Percentiles rank a stretch among this genome's conserved stretches.
Conservation (phyloP, 768 basidiomycete species). For the Mycena amicta region DNA sequence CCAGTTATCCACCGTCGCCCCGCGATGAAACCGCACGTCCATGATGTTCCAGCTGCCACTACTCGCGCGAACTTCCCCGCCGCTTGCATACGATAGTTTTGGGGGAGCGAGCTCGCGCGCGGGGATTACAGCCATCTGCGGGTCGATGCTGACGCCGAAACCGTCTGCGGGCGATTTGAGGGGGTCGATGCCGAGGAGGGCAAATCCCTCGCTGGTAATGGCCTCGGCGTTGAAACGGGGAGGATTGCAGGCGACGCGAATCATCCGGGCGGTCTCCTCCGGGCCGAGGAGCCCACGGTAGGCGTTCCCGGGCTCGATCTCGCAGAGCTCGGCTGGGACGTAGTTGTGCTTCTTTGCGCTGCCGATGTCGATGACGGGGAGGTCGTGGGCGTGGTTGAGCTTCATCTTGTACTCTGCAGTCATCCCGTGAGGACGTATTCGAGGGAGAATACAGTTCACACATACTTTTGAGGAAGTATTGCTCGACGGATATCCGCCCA, state of each 20-base stretch:
- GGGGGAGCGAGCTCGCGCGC: conserved; percentile 68
- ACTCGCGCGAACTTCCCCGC: conserved; percentile 36
- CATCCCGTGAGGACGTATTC: neutral
- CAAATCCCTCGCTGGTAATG: conserved; percentile 63
- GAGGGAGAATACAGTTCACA: neutral
- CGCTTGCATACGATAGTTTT: conserved; percentile 54
- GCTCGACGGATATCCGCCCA: conserved; percentile 57
- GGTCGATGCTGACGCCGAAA: conserved; percentile 61
- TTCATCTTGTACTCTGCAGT: conserved; percentile 53
- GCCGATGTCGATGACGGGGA: conserved; percentile 44
- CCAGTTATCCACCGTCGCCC: conserved; percentile 58
- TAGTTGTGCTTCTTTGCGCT: conserved; percentile 29
- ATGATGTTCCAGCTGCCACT: conserved; percentile 81
- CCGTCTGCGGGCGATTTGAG: conserved; percentile 41
- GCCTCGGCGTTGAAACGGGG: conserved; percentile 60
- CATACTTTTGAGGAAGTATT: conserved; percentile 65
- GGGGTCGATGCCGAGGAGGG: conserved; percentile 50
- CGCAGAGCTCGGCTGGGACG: conserved; percentile 73
- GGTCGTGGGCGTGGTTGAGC: conserved; percentile 20
- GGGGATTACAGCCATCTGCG: conserved; percentile 65
- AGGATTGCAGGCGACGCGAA: conserved; percentile 63
- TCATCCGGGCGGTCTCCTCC: conserved; percentile 71
- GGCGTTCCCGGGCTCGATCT: conserved; percentile 59
- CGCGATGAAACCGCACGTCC: conserved; percentile 66
- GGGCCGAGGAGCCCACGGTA: conserved; percentile 63